These are phyloP conservation scores for Podospora australis DNA, from an alignment of 495 filamentous ascomycete genomes.

Conservation along the genomic window DNA sequence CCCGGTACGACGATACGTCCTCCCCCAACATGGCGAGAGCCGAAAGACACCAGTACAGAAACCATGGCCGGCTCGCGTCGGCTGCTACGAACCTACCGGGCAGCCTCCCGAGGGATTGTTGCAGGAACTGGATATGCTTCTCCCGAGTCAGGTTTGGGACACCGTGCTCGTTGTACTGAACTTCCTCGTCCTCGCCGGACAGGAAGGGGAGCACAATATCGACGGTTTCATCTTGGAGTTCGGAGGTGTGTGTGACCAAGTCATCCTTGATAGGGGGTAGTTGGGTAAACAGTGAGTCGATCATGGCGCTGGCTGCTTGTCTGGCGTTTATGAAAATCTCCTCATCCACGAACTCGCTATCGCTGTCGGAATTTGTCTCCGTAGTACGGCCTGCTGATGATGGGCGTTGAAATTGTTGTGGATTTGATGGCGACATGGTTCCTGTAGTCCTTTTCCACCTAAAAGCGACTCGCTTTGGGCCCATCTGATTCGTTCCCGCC, in stretches of 20 bases:
- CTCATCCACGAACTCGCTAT: conserved; percentile 16
- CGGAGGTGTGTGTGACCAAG: conserved; percentile 61
- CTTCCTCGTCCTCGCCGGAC: conserved; percentile 35
- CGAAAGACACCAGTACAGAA: conserved; percentile 83
- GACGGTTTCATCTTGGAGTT: conserved; percentile 60
- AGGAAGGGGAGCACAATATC: conserved; percentile 66
- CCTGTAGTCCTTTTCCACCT: no score
- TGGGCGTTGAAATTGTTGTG: conserved; percentile 1
- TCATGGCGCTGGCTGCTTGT: conserved; percentile 23
- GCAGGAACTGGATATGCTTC: conserved; percentile 70
- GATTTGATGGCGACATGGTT: not conserved
- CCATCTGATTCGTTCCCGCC: no score
- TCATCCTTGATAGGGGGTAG: conserved; percentile 59
- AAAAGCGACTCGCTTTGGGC: no score
- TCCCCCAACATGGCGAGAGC: conserved; percentile 67
- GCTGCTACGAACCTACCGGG: conserved; percentile 58
- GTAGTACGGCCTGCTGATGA: not conserved
- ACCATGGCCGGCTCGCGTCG: conserved; percentile 86
- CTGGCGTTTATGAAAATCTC: conserved; percentile 11
- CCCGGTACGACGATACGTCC: conserved; percentile 62
- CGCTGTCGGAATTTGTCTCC: conserved; percentile 7
- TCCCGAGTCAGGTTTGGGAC: conserved; percentile 64
- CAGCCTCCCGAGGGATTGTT: conserved; percentile 55
- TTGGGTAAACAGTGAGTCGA: conserved; percentile 60
- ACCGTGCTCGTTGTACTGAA: conserved; percentile 57